A percentile compares a stretch with the other conserved stretches of the same genome.
Conservation (phyloP, 1,284 basidiomycete species). For the Golubevia sp. region DNA sequence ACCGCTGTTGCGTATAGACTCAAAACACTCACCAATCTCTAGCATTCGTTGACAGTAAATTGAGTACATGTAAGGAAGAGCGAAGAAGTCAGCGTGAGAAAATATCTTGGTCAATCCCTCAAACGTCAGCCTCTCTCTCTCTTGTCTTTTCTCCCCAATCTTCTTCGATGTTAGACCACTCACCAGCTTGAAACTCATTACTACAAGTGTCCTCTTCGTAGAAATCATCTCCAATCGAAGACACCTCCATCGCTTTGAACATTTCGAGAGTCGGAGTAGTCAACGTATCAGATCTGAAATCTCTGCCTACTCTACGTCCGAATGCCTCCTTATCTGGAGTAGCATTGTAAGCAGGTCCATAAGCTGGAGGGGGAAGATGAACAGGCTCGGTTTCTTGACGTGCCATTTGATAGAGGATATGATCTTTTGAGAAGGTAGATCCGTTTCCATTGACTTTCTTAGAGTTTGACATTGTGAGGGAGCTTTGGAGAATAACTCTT, state of each 20-base stretch:
- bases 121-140: too few relatives aligned
- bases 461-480: neutral
- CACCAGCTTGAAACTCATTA: conserved; percentile 13
- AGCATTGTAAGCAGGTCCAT: neutral
- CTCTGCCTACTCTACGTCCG: neutral
- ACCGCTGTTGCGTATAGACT: too few relatives aligned
- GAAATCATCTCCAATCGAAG: conserved; percentile 52
- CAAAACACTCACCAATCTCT: too few relatives aligned
- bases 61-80: neutral
- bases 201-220: conserved; percentile 11
- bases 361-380: neutral
- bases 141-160: too few relatives aligned
- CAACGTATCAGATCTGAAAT: conserved; percentile 32
- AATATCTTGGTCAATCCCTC: too few relatives aligned
- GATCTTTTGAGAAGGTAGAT: neutral
- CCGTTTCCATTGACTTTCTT: neutral
- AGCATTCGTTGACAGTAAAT: too few relatives aligned
- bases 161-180: conserved; percentile 3
- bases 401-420: neutral
- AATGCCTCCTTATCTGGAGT: neutral
- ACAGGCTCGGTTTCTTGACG: neutral
- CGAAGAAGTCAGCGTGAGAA: neutral
- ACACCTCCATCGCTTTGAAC: conserved; percentile 42
- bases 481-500: too few relatives aligned
- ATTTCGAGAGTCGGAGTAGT: conserved; percentile 51